Percentiles rank a stretch among this genome's conserved stretches.
Evolutionary conservation across 352 stramenopile species (phyloP).

Genomic region (Phytopythium oedochilum): DNA sequence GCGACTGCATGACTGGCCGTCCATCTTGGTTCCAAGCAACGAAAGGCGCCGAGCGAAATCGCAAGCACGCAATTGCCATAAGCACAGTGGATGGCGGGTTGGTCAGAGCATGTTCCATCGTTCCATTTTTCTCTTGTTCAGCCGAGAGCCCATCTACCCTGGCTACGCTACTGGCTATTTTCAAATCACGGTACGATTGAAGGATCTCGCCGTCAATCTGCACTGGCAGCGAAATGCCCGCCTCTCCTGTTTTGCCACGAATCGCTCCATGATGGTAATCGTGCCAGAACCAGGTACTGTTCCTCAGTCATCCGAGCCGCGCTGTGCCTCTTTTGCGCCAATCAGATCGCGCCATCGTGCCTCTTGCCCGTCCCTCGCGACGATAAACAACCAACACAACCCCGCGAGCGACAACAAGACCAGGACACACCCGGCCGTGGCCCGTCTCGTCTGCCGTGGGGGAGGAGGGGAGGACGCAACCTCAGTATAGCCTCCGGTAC

Average conservation of each 20-base stretch:
- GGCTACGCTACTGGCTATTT: conserved; percentile 2
- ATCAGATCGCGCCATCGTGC: conserved; percentile 1
- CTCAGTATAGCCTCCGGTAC: no score
- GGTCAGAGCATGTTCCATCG: background rate
- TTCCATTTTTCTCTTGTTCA: conserved; percentile 2
- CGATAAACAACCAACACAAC: background rate
- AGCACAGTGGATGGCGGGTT: background rate
- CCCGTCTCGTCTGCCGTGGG: background rate
- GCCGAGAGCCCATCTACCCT: background rate
- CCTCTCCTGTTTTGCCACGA: background rate
- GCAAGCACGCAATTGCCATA: no score
- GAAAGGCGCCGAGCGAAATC: no score
- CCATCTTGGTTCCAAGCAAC: no score
- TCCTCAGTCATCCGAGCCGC: background rate
- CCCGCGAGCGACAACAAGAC: background rate
- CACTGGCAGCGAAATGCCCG: no score
- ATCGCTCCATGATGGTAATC: background rate
- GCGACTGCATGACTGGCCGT: no score
- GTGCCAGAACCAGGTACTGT: background rate
- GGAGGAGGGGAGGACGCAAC: background rate
- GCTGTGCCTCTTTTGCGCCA: background rate
- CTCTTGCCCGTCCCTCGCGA: background rate
- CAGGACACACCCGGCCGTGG: background rate
- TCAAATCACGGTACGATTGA: background rate
- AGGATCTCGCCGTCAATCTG: no score